Conservation (phyloP, 2,329 filamentous ascomycete species). For the Penicillium brevicompactum region DNA sequence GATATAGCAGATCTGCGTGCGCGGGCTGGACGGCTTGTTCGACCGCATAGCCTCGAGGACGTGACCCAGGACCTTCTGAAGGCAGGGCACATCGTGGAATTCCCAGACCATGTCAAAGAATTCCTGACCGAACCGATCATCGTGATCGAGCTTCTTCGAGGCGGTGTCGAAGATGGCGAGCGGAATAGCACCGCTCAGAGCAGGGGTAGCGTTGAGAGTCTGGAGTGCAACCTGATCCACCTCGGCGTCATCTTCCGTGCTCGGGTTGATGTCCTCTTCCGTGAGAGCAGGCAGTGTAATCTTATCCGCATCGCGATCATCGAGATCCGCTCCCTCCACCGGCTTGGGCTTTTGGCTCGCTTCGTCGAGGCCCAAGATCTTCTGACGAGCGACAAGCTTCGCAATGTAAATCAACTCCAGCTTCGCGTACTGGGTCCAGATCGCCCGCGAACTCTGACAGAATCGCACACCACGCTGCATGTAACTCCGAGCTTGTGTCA, state of each 20-base stretch:
- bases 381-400: conserved; percentile 74
- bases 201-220: conserved; percentile 71
- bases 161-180: conserved; percentile 88
- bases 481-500: conserved; percentile 80
- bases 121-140: conserved; percentile 64
- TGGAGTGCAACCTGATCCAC: conserved; percentile 61
- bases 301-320: conserved; percentile 57
- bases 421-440: conserved; percentile 90
- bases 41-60: conserved; percentile 66
- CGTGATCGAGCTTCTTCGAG: conserved; percentile 73
- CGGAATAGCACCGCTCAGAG: conserved; percentile 89
- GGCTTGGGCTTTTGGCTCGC: conserved; percentile 41
- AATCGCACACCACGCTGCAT: conserved; percentile 90
- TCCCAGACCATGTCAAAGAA: conserved; percentile 80
- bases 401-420: conserved; percentile 91
- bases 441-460: conserved; percentile 69
- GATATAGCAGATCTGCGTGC: conserved; percentile 71
- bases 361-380: conserved; percentile 64
- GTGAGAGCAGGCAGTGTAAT: conserved; percentile 62
- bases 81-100: conserved; percentile 68
- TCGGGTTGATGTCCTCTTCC: conserved; percentile 63
- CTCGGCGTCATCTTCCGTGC: conserved; percentile 54
- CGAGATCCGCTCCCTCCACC: conserved; percentile 34
- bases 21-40: conserved; percentile 61
- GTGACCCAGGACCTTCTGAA: conserved; percentile 69